Evolutionary conservation across 805 yeast species (phyloP), one percentile per base, ranked within the genome.

Genomic region (Alloascoidea hylecoeti): DNA sequence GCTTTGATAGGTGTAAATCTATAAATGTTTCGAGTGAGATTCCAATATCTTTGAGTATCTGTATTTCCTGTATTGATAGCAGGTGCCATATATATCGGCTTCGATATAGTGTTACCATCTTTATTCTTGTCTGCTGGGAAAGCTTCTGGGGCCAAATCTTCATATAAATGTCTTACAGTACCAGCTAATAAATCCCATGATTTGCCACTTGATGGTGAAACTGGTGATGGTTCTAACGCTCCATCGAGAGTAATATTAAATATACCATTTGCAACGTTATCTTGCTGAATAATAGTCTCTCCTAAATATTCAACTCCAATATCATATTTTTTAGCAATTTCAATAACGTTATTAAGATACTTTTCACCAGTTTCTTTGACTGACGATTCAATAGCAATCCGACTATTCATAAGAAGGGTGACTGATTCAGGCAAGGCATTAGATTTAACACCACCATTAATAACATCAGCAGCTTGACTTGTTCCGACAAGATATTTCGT

Each of bases 391-490:
- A 74, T 57, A 15, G 72, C 68, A 39, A 81, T 63, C 49, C 94
- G 64, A 49, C 78, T 79, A 55, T 83, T 80, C 34, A 78, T 62
- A 27, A 64, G 50, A 33, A 75, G 60, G 18, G 57, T 53, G 2
- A 71, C 71, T 17, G 62, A 55, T 50, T 81, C 89, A 2, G 94
- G 94, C 35, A 82, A 58, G 1, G 92, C 85, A 49, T 82, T 82
- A 17, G 77, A 64, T 56, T 82, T 82, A 41, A 75, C 68, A 34
- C 94, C 94, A 18, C 92, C 94, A 9, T 57, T 50, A 42, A 83
- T 63, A 16, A 77, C 64, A 48, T 78, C 85, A 35, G 70, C 64
- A 0, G 89, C 80, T 54, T 75, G 83, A 3, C 83, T 67, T 0
- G 89, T 79, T 39, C 66, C 60, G 16, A 77, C 56, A 37, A 68